These are phyloP conservation scores for Sungouiozyma ichnusensis DNA, from an alignment of 805 yeast genomes.

Conservation along the genomic window DNA sequence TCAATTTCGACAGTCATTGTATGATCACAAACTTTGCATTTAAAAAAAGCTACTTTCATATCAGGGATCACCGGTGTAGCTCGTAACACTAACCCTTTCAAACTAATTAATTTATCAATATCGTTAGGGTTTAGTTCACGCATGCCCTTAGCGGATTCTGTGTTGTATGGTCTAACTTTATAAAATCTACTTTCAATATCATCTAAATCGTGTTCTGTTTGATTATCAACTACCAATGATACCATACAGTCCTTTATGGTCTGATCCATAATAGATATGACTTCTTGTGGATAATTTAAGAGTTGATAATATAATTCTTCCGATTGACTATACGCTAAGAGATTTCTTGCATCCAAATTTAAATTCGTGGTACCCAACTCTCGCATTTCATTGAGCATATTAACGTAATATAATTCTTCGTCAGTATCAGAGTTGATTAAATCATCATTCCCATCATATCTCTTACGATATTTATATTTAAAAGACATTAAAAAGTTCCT, in stretches of 20 bases:
- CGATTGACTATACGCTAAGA: conserved; percentile 65
- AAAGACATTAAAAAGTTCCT: conserved; percentile 77
- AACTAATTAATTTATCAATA: conserved; percentile 82
- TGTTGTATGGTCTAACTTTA: conserved; percentile 82
- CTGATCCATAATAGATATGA: conserved; percentile 96
- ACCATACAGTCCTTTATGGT: conserved; percentile 84
- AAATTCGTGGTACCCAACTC: conserved; percentile 71
- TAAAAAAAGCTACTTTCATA: conserved; percentile 94
- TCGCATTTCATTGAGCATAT: conserved; percentile 63
- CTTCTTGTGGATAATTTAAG: conserved; percentile 90
- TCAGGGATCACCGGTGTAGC: conserved; percentile 91
- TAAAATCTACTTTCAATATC: conserved; percentile 74
- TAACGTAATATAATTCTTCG: conserved; percentile 63
- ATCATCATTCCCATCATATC: conserved; percentile 30
- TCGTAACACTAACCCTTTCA: conserved; percentile 84
- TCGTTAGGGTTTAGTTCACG: conserved; percentile 89
- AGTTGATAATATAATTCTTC: conserved; percentile 75
- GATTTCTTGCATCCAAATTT: conserved; percentile 73
- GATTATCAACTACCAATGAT: conserved; percentile 50
- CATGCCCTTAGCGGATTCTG: conserved; percentile 67
- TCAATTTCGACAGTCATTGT: conserved; percentile 87
- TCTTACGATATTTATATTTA: conserved; percentile 62
- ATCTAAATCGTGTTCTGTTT: conserved; percentile 40
- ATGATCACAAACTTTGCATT: conserved; percentile 90
- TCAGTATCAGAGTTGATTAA: conserved; percentile 42